phyloP scores from a whole-genome alignment of 2,329 filamentous ascomycete genomes.

The Huntiella moniliformis region DNA sequence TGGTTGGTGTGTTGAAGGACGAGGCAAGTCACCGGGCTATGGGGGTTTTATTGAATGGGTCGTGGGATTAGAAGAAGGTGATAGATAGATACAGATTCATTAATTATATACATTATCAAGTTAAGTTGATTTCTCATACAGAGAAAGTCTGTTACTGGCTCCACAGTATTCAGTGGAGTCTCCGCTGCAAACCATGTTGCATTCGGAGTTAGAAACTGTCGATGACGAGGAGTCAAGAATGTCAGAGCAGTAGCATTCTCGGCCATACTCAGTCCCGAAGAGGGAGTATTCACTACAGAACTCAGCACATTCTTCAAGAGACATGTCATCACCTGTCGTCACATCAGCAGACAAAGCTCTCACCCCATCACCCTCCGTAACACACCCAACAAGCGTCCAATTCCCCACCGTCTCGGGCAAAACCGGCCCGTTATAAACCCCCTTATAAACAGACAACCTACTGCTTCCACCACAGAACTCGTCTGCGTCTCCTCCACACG shows the following conservation, averaged over 20 bases:
- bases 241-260: conserved; percentile 22
- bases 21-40: too few relatives aligned
- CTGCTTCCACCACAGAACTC: conserved; percentile 20
- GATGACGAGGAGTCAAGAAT: conserved; percentile 16
- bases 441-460: conserved; percentile 19
- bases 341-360: conserved; percentile 18
- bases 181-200: conserved; percentile 24
- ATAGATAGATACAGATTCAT: too few relatives aligned
- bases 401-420: conserved; percentile 18
- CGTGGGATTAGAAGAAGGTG: too few relatives aligned
- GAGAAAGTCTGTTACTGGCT: conserved; percentile 20
- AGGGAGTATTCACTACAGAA: conserved; percentile 18
- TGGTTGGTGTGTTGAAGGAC: too few relatives aligned
- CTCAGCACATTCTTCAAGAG: conserved; percentile 18
- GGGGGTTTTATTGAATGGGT: too few relatives aligned
- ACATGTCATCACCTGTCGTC: conserved; percentile 17
- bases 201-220: conserved; percentile 18
- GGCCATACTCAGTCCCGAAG: conserved; percentile 23
- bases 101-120: too few relatives aligned
- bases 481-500: conserved; percentile 18
- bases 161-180: conserved; percentile 23
- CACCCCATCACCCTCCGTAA: conserved; percentile 19
- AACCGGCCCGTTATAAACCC: conserved; percentile 16
- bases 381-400: conserved; percentile 20
- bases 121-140: conserved; percentile 14